Evolutionary conservation across 2,329 filamentous ascomycete species (phyloP).

Genomic region (Leptodontidium sp.): DNA sequence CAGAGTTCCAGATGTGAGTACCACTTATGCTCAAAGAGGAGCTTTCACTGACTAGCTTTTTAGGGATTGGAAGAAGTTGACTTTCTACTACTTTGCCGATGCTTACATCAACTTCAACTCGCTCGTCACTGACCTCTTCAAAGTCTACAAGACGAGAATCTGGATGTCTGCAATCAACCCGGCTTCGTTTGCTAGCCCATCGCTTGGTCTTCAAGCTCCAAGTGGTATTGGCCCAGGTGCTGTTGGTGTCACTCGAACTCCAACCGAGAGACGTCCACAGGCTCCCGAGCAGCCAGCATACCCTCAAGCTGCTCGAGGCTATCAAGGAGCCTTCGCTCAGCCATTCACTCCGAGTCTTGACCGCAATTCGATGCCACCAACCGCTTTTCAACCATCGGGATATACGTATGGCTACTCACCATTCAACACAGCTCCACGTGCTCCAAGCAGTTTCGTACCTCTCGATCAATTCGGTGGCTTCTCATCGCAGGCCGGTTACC

Average conservation of each 20-base stretch:
- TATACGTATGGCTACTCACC: conserved; percentile 54
- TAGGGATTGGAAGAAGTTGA: conserved; percentile 98
- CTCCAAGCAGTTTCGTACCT: conserved; percentile 49
- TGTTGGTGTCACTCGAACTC: conserved; percentile 60
- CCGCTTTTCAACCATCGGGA: conserved; percentile 50
- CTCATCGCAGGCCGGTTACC: conserved; percentile 53
- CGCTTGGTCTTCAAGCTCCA: conserved; percentile 74
- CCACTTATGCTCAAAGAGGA: conserved; percentile 33
- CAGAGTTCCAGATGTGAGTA: conserved; percentile 96
- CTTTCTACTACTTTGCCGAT: conserved; percentile 98
- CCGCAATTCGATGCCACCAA: conserved; percentile 49
- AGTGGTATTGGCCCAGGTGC: conserved; percentile 72
- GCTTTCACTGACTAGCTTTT: conserved; percentile 23
- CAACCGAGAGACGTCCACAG: conserved; percentile 51
- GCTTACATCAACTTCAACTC: conserved; percentile 99
- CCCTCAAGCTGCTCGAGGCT: conserved; percentile 39
- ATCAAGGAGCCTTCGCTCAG: conserved; percentile 54
- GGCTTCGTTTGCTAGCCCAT: conserved; percentile 87
- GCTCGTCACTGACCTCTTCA: conserved; percentile 96
- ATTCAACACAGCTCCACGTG: conserved; percentile 53
- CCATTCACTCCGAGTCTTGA: conserved; percentile 53
- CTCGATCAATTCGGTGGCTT: conserved; percentile 56
- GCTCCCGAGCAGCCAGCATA: conserved; percentile 47
- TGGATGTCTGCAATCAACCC: conserved; percentile 99
- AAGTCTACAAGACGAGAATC: conserved; percentile 98